Evolutionary conservation across 2,329 filamentous ascomycete species (phyloP).

Genomic region (Balansia obtecta): DNA sequence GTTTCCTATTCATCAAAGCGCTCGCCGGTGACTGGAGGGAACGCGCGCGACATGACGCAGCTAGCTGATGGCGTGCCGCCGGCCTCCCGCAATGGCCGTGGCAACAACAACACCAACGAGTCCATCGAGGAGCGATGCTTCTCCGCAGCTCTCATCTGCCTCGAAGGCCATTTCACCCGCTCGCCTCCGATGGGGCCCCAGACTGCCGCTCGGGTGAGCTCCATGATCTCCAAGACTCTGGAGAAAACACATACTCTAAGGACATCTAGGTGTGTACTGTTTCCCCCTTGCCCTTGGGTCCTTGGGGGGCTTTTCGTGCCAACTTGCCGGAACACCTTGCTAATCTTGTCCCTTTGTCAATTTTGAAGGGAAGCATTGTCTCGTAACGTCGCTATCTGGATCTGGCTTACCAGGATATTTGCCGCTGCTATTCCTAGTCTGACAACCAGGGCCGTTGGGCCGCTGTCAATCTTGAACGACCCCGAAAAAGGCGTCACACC

Average conservation of each 20-base stretch:
- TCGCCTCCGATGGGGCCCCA: conserved; percentile 44
- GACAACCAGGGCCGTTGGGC: conserved; percentile 45
- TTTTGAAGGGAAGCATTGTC: conserved; percentile 41
- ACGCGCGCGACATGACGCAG: conserved; percentile 13
- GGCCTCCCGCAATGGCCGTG: conserved; percentile 9
- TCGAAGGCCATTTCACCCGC: conserved; percentile 49
- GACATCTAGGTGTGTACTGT: conserved; percentile 39
- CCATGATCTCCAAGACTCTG: conserved; percentile 46
- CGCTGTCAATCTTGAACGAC: conserved; percentile 39
- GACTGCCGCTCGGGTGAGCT: conserved; percentile 40
- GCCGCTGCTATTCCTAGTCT: conserved; percentile 47
- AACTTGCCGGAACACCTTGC: conserved; percentile 2
- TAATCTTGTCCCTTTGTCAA: background rate
- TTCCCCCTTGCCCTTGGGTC: background rate
- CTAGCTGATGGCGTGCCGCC: conserved; percentile 13
- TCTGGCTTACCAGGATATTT: conserved; percentile 51
- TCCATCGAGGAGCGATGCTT: conserved; percentile 54
- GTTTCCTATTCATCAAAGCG: background rate
- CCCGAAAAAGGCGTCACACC: conserved; percentile 45
- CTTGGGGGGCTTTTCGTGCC: too few species aligned
- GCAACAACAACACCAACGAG: conserved; percentile 19
- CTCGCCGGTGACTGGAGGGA: background rate
- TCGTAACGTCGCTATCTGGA: conserved; percentile 52
- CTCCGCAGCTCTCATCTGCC: conserved; percentile 44
- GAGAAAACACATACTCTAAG: conserved; percentile 52